phyloP scores from a whole-genome alignment of 768 basidiomycete genomes.

The Tylopilus sp. region DNA sequence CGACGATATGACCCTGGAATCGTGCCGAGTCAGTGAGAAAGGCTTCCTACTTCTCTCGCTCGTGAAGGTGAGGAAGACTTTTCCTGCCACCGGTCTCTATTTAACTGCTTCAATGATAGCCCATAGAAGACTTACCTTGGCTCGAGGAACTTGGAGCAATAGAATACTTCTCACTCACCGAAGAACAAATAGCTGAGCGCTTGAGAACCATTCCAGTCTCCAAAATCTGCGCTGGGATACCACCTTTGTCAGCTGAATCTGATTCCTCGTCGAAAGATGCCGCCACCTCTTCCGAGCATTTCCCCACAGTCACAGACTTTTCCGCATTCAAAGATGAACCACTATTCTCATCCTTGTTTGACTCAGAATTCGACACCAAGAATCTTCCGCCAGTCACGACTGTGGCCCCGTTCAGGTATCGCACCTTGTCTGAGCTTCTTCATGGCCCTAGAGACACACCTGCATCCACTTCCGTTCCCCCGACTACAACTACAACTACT shows the following conservation, averaged over 20 bases:
- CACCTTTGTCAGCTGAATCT: not conserved
- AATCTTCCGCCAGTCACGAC: not conserved
- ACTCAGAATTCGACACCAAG: too few species aligned
- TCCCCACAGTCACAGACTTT: too few species aligned
- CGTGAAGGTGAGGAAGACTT: not conserved
- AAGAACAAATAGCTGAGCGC: not conserved
- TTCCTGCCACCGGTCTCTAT: not conserved
- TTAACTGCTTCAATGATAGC: not conserved
- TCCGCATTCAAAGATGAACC: too few species aligned
- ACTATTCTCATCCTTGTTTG: too few species aligned
- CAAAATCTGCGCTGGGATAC: not conserved
- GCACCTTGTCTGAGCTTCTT: not conserved
- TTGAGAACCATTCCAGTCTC: not conserved
- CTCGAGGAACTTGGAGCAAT: not conserved
- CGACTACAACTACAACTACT: not conserved
- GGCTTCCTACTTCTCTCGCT: not conserved
- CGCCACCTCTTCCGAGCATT: not conserved
- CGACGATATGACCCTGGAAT: slow-evolving; percentile 2
- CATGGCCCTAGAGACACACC: not conserved
- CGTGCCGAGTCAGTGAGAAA: not conserved
- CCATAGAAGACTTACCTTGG: not conserved
- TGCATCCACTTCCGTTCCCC: not conserved
- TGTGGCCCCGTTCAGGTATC: not conserved
- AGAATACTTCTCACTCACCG: not conserved
- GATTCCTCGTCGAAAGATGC: not conserved